Evolutionary conservation across 2,329 filamentous ascomycete species (phyloP).

Genomic region (Colletotrichum cuscutae): DNA sequence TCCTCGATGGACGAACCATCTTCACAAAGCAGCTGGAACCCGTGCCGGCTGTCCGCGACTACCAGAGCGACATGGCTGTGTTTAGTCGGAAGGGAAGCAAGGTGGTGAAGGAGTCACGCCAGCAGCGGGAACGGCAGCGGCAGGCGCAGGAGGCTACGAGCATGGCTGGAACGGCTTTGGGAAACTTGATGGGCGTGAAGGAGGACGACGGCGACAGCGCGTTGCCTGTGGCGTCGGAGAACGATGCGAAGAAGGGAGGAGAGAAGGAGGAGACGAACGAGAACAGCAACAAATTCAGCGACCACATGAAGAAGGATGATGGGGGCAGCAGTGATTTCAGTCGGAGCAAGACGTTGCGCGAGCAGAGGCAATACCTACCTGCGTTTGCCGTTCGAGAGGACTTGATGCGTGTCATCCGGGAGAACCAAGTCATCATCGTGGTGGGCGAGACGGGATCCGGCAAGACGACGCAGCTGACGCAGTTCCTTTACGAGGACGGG

Average conservation of each 20-base stretch:
- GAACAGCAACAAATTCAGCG: constrained; percentile 79
- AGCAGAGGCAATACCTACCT: constrained; percentile 92
- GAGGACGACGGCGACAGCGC: constrained; percentile 94
- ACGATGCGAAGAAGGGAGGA: constrained; percentile 65
- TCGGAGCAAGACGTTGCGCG: constrained; percentile 86
- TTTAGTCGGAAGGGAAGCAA: constrained; percentile 95
- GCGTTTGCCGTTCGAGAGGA: constrained; percentile 98
- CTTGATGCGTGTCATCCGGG: constrained; percentile 87
- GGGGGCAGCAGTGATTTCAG: constrained; percentile 90
- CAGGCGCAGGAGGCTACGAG: constrained; percentile 96
- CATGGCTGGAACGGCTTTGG: constrained; percentile 88
- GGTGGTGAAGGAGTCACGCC: constrained; percentile 89
- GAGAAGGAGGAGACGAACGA: constrained; percentile 34
- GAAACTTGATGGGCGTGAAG: constrained; percentile 95
- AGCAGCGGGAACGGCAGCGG: constrained; percentile 91
- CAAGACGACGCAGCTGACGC: constrained; percentile 96
- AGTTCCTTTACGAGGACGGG: constrained; percentile 95
- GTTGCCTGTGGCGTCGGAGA: constrained; percentile 78
- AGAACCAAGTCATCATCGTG: constrained; percentile 97
- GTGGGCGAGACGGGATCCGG: constrained; percentile 97
- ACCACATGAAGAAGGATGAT: constrained; percentile 88
- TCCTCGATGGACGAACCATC: constrained; percentile 92
- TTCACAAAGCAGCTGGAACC: constrained; percentile 98
- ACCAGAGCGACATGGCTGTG: constrained; percentile 98
- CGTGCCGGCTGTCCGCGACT: constrained; percentile 89